phyloP scores from a whole-genome alignment of 192 early-diverging fungal species.

The Endogone sp. region DNA sequence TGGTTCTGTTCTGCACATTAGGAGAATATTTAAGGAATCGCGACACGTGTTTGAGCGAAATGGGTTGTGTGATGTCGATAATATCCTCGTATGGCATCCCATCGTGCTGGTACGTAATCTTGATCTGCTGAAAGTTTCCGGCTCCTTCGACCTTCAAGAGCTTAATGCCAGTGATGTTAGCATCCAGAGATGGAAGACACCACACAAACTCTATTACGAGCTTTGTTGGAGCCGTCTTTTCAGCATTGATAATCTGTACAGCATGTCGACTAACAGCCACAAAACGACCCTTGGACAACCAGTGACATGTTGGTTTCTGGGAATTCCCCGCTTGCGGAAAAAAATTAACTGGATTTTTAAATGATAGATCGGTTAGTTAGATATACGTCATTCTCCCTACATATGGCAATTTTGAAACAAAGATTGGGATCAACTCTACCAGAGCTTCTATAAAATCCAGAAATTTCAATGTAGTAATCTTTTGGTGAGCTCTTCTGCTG shows the following conservation, averaged over 20 bases:
- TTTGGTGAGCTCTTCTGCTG: too few species aligned
- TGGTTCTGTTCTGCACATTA: neutral
- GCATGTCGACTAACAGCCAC: neutral
- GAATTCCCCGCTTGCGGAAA: neutral
- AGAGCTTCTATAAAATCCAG: too few species aligned
- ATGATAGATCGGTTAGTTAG: neutral
- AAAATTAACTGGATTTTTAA: neutral
- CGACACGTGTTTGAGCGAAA: neutral
- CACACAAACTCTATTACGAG: neutral
- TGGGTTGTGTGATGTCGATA: neutral
- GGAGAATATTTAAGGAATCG: neutral
- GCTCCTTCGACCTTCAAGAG: neutral
- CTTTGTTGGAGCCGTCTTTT: neutral
- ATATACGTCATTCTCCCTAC: too few species aligned
- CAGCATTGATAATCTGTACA: neutral
- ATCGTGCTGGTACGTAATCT: neutral
- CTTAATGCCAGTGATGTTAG: neutral
- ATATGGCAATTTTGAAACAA: too few species aligned
- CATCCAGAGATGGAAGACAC: neutral
- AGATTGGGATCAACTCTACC: too few species aligned
- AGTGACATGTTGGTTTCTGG: neutral
- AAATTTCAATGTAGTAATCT: too few species aligned
- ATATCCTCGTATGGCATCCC: neutral
- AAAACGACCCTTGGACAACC: neutral
- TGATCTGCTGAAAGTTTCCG: neutral